Evolutionary conservation across 75 land plant species (phyloP).

Genomic region (Cryptomeria japonica): DNA sequence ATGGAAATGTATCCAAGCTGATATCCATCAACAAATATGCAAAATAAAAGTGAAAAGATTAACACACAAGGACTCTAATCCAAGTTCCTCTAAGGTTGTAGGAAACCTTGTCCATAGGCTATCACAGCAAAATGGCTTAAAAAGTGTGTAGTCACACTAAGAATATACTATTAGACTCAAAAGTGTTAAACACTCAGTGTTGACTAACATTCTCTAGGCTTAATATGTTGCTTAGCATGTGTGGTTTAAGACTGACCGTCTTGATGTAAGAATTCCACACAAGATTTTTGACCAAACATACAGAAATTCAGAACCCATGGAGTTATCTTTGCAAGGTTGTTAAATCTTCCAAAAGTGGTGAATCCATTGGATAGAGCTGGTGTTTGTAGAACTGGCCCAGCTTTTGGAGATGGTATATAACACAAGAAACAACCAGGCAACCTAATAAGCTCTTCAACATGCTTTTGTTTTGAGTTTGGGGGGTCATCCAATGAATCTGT

Average conservation of each 20-base stretch:
- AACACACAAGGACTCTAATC: conserved; percentile 83
- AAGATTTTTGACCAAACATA: conserved; percentile 94
- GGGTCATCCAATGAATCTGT: conserved; percentile 92
- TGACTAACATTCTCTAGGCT: too few species aligned
- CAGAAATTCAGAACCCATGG: conserved; percentile 80
- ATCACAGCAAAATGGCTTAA: conserved; percentile 98
- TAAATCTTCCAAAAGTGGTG: conserved; percentile 97
- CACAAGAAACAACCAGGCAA: conserved; percentile 95
- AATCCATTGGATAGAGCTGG: conserved; percentile 94
- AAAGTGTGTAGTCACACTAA: conserved; percentile 95
- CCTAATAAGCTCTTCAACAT: conserved; percentile 92
- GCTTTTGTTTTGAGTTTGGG: conserved; percentile 79
- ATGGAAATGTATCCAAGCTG: conserved; percentile 98
- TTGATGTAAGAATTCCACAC: conserved; percentile 85
- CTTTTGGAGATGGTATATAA: conserved; percentile 93
- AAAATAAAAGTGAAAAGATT: conserved; percentile 92
- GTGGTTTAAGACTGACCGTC: too few species aligned
- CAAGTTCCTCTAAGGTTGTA: conserved; percentile 80
- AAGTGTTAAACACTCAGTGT: too few species aligned
- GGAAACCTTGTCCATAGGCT: conserved; percentile 88
- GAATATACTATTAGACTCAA: too few species aligned
- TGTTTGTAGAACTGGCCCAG: conserved; percentile 78
- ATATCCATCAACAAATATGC: too few species aligned
- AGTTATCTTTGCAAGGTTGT: conserved; percentile 98
- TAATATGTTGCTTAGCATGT: too few species aligned